Evolutionary conservation across 2,329 filamentous ascomycete species (phyloP).

Genomic region (Aspergillus aculeatus): DNA sequence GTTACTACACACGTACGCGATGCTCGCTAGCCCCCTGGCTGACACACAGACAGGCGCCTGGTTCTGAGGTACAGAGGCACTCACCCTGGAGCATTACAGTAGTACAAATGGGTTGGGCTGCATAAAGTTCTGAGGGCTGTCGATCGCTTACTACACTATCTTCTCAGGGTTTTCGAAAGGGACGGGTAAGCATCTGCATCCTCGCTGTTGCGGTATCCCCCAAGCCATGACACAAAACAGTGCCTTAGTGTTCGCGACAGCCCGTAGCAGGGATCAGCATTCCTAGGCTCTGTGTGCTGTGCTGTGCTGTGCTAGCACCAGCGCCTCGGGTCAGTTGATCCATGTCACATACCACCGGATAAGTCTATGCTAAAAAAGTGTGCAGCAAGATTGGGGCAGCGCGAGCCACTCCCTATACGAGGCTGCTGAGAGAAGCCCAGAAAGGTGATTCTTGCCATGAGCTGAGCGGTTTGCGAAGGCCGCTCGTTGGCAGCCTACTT

Average conservation of each 20-base stretch:
- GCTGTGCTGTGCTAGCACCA: constrained; percentile 50
- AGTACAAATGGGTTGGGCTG: too few relatives aligned
- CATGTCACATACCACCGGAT: constrained; percentile 44
- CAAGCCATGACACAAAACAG: constrained; percentile 56
- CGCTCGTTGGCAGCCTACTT: constrained; percentile 47
- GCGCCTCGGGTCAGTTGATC: constrained; percentile 40
- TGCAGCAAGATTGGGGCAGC: neutral
- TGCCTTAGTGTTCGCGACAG: constrained; percentile 46
- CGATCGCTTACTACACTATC: constrained; percentile 22
- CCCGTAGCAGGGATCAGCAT: constrained; percentile 57
- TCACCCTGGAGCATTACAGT: constrained; percentile 24
- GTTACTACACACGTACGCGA: neutral
- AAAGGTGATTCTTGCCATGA: constrained; percentile 42
- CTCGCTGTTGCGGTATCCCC: constrained; percentile 44
- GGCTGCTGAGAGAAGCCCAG: neutral
- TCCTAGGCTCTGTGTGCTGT: constrained; percentile 51
- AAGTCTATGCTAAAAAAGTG: constrained; percentile 44
- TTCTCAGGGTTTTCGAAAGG: constrained; percentile 27
- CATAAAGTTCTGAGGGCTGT: too few relatives aligned
- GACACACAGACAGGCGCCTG: constrained; percentile 13
- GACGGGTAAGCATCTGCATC: constrained; percentile 48
- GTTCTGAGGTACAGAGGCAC: constrained; percentile 26
- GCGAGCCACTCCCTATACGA: too few relatives aligned
- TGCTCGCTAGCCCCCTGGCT: neutral
- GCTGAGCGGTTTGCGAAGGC: constrained; percentile 43